A percentile compares a stretch with the other conserved stretches of the same genome.
Evolutionary conservation across 2,329 filamentous ascomycete genomes (phyloP).

Genomic region (Aureobasidium melanogenum): DNA sequence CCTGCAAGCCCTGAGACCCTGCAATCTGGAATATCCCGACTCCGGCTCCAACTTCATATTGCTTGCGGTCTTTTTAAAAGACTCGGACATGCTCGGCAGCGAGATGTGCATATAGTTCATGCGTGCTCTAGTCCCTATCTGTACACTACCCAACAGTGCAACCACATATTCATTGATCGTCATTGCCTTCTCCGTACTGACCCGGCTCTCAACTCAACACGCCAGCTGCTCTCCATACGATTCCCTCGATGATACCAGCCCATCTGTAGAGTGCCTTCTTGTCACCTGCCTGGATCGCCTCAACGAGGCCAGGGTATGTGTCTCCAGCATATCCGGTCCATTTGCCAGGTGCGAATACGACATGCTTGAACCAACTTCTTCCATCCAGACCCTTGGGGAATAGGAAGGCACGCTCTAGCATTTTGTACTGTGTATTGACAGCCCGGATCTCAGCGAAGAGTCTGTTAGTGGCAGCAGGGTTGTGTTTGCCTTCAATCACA

Average conservation of each 20-base stretch:
- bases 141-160: background rate
- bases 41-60: too few relatives aligned
- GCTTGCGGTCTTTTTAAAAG: too few relatives aligned
- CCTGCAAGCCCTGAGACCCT: background rate
- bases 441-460: slow-evolving; percentile 39
- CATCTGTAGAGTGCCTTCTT: slow-evolving; percentile 34
- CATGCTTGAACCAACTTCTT: slow-evolving; percentile 85
- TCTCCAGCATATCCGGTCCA: slow-evolving; percentile 86
- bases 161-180: background rate
- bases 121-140: too few relatives aligned
- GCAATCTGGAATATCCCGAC: background rate
- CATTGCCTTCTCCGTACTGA: too few relatives aligned
- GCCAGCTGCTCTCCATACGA: slow-evolving; percentile 26
- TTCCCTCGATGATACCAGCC: slow-evolving; percentile 32
- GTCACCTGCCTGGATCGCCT: slow-evolving; percentile 45
- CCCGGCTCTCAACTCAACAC: background rate
- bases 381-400: slow-evolving; percentile 68
- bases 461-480: background rate
- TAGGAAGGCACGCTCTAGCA: slow-evolving; percentile 71
- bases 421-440: slow-evolving; percentile 76
- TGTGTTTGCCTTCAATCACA: slow-evolving; percentile 48
- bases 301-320: slow-evolving; percentile 56
- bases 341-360: slow-evolving; percentile 81
- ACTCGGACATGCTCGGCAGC: too few relatives aligned
- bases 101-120: background rate